Conservation (phyloP, 164 flowering plant species). For the Vitis cinerea region DNA sequence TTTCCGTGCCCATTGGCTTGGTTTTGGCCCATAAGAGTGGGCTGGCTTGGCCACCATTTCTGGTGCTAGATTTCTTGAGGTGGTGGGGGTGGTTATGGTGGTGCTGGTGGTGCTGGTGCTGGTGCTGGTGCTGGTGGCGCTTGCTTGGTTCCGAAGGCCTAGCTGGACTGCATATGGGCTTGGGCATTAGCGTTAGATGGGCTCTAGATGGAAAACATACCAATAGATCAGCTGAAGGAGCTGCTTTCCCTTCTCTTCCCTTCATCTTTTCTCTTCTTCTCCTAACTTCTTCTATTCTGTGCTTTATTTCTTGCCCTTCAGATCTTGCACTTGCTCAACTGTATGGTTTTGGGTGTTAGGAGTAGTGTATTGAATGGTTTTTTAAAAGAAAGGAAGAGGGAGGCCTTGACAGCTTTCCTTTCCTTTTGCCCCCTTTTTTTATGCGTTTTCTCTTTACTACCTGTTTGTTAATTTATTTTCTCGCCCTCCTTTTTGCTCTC, state of each 20-base stretch:
- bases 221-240: constrained; percentile 62
- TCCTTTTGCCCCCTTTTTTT: constrained; percentile 18
- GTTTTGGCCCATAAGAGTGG: constrained; percentile 60
- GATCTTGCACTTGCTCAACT: constrained; percentile 2
- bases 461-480: constrained; percentile 14
- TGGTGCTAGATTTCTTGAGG: constrained; percentile 22
- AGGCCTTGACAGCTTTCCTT: constrained; percentile 39
- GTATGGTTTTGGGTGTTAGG: constrained; percentile 7
- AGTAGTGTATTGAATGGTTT: constrained; percentile 6
- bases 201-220: constrained; percentile 85
- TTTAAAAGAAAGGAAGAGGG: constrained; percentile 29
- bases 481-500: constrained; percentile 21
- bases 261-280: constrained; percentile 34
- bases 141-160: constrained; percentile 43
- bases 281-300: constrained; percentile 3
- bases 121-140: constrained; percentile 33
- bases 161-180: constrained; percentile 80
- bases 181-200: constrained; percentile 71
- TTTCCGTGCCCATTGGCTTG: constrained; percentile 44
- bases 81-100: constrained; percentile 20
- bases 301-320: background rate
- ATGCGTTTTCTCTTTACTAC: constrained; percentile 15
- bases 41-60: constrained; percentile 35
- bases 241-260: constrained; percentile 51
- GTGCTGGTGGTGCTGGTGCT: constrained; percentile 20